Evolutionary conservation across 2,329 filamentous ascomycete species (phyloP).

Genomic region (Gyromitra esculenta): DNA sequence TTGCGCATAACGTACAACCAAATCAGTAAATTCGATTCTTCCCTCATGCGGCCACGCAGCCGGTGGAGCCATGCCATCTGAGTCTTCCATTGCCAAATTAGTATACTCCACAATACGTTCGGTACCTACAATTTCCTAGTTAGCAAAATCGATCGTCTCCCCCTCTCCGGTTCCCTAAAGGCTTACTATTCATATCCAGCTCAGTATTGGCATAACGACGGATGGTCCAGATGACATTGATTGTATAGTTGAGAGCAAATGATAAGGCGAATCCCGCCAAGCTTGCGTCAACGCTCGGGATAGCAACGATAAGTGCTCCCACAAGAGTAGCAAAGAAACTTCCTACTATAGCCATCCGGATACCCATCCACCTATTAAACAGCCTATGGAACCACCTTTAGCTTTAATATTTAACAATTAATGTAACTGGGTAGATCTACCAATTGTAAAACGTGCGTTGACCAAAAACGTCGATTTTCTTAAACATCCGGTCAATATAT

Average conservation of each 20-base stretch:
- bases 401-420: background rate
- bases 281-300: constrained; percentile 71
- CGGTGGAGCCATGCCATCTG: constrained; percentile 70
- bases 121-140: constrained; percentile 63
- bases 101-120: constrained; percentile 81
- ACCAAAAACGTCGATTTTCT: constrained; percentile 73
- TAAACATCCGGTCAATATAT: constrained; percentile 76
- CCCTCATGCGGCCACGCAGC: constrained; percentile 81
- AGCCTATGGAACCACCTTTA: constrained; percentile 59
- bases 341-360: constrained; percentile 75
- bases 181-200: constrained; percentile 68
- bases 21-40: constrained; percentile 74
- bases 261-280: constrained; percentile 79
- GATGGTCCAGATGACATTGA: constrained; percentile 72
- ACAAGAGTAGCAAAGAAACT: constrained; percentile 74
- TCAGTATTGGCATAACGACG: constrained; percentile 76
- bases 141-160: constrained; percentile 11
- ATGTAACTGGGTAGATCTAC: constrained; percentile 54
- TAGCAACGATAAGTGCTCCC: constrained; percentile 71
- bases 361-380: constrained; percentile 80
- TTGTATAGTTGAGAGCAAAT: constrained; percentile 76
- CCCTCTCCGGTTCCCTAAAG: background rate
- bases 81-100: constrained; percentile 73
- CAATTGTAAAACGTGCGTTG: constrained; percentile 74
- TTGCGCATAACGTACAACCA: constrained; percentile 76